Percentiles rank a stretch among this genome's conserved stretches.
Conservation (phyloP, 441 rosid genomes). For the Omphalea diandra region DNA sequence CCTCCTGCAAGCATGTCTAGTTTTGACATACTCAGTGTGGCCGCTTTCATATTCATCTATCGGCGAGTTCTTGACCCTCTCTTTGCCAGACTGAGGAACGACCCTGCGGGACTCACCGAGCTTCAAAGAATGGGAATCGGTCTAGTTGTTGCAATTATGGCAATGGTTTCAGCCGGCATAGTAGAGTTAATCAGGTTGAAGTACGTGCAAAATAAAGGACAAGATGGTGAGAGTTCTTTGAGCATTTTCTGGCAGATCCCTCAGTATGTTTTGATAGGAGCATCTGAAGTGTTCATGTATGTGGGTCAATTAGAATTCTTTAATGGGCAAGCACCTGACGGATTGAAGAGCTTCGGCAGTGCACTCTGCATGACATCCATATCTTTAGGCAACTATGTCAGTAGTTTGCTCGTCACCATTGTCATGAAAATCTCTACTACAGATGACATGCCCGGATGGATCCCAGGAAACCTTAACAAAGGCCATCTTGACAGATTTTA, state of each 20-base stretch:
- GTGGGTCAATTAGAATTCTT: conserved; percentile 96
- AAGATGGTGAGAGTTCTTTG: conserved; percentile 70
- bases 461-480: conserved; percentile 84
- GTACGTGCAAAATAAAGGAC: conserved; percentile 44
- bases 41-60: conserved; percentile 68
- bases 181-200: conserved; percentile 73
- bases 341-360: conserved; percentile 95
- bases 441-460: conserved; percentile 91
- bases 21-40: conserved; percentile 85
- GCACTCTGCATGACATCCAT: conserved; percentile 96
- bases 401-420: conserved; percentile 76
- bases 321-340: conserved; percentile 87
- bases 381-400: conserved; percentile 96
- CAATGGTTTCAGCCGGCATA: conserved; percentile 83
- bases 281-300: conserved; percentile 98
- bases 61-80: conserved; percentile 75
- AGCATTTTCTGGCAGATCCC: conserved; percentile 99
- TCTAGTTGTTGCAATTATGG: conserved; percentile 72
- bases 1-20: conserved; percentile 97
- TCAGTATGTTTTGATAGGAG: conserved; percentile 80
- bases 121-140: conserved; percentile 97
- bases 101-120: conserved; percentile 65
- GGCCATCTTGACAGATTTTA: conserved; percentile 93
- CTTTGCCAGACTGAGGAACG: conserved; percentile 41
- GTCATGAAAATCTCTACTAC: conserved; percentile 83